Base-by-base conservation (phyloP, 768 basidiomycete species). In the Boletellus sp. region DNA sequence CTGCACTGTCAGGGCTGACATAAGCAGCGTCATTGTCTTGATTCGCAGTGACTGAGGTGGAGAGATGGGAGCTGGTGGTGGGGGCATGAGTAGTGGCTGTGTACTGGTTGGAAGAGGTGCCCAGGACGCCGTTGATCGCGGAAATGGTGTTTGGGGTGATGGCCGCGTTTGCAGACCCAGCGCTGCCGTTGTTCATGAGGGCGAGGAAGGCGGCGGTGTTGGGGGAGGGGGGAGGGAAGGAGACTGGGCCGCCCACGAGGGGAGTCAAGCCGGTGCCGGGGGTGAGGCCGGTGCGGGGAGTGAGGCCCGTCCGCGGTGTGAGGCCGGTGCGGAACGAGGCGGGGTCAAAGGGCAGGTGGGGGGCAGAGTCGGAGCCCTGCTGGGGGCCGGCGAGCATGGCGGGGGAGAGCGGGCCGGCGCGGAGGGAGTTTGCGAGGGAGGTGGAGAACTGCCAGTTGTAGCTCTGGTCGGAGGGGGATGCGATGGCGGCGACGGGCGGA, bases 301-400 rank as follows among this genome's bases (percentile, higher is more conserved):
- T 94, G 52, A 94, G 82, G 35, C 93, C 93, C 0, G 90, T 88
- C 17, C 88, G 74, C 3, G 79, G 93, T 8, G 93, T 94, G 56
- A 95, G 83, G 28, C 94, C 91, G 0, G 92, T 93, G 39, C 91
- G 82, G 72, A 91, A 83, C 37, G 76, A 71, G 56, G 78, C 60
- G 35, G 85, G 81, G 62, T 93, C 90, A 65, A 91, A 94, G 43
- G 69, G 69, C 4, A 68, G 53, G 41, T 70, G 67, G 40, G 67
- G 53, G 20, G 67, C 61, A n/a, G 62, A 59, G 64, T 60, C 76
- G 31, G 69, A 70, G 45, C 71, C 57, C 41, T 75, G 76, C 65
- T 83, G 84, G 4, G 93, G 94, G 9, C 89, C 95, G 23, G 90
- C 83, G 52, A 96, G 85, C 91, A 97, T 95, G 47, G 95, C 94